phyloP scores from a whole-genome alignment of 139 green algal species.

The Auxenochlorella protothecoides region DNA sequence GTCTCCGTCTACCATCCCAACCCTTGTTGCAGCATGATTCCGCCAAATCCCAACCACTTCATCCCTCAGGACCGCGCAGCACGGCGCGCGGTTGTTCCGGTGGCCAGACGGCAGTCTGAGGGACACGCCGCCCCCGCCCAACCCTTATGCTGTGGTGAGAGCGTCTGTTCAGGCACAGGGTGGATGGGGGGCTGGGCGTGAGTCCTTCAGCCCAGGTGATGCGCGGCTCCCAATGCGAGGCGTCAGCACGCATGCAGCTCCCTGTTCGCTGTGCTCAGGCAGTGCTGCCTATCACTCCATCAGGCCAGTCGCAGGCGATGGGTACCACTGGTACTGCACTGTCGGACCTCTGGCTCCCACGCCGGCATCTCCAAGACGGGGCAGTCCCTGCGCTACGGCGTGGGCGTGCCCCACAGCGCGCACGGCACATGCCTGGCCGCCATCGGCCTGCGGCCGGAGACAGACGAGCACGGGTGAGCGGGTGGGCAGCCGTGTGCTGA shows the following conservation, averaged over 20 bases:
- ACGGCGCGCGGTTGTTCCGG: conserved; percentile 14
- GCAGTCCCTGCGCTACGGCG: conserved; percentile 12
- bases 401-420: conserved; percentile 3
- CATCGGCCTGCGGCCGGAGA: conserved; percentile 10
- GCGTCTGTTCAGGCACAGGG: too few relatives aligned
- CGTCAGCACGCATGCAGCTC: too few relatives aligned
- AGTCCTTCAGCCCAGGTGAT: too few relatives aligned
- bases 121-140: conserved; percentile 9
- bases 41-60: too few relatives aligned
- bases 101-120: conserved; percentile 25
- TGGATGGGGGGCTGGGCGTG: too few relatives aligned
- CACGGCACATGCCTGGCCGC: conserved; percentile 7
- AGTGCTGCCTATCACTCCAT: too few relatives aligned
- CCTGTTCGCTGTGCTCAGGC: too few relatives aligned
- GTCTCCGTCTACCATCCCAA: too few relatives aligned
- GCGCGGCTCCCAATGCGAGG: too few relatives aligned
- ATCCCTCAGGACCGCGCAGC: neutral
- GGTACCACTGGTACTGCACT: conserved; percentile 18
- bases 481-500: neutral
- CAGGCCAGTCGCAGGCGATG: conserved; percentile 20
- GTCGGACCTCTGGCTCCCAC: neutral
- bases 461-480: conserved; percentile 3
- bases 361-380: neutral
- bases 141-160: conserved; percentile 18
- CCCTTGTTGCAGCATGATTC: too few relatives aligned